phyloP scores from a whole-genome alignment of 192 early-diverging fungal genomes.

The Backusella tuberculispora region DNA sequence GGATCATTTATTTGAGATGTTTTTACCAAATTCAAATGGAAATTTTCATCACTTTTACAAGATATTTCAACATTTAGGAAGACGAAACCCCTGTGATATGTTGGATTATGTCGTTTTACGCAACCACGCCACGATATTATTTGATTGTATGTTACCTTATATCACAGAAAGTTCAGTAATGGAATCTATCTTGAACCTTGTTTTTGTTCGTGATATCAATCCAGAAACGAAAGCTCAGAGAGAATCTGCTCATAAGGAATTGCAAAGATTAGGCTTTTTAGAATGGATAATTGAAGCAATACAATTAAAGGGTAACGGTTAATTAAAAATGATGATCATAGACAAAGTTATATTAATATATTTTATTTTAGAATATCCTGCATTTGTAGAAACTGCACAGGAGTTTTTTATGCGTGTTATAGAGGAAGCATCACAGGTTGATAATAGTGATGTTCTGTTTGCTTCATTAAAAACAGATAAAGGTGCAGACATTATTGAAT shows the following conservation, averaged over 20 bases:
- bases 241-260: conserved; percentile 5
- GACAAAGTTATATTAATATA: background rate
- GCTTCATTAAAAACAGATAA: conserved; percentile 17
- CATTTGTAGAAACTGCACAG: conserved; percentile 18
- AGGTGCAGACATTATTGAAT: conserved; percentile 21
- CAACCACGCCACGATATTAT: conserved; percentile 25
- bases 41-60: conserved; percentile 43
- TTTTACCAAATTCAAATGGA: conserved; percentile 33
- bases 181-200: conserved; percentile 23
- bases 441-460: conserved; percentile 34
- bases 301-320: conserved; percentile 14
- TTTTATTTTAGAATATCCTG: conserved; percentile 17
- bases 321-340: background rate
- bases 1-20: conserved; percentile 23
- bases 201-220: conserved; percentile 35
- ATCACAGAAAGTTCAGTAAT: conserved; percentile 28
- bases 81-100: conserved; percentile 36
- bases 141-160: conserved; percentile 37
- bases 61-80: conserved; percentile 35
- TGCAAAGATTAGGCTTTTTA: conserved; percentile 26
- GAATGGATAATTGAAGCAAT: conserved; percentile 30
- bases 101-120: conserved; percentile 29
- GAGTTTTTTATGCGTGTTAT: conserved; percentile 35
- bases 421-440: conserved; percentile 32
- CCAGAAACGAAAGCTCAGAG: conserved; percentile 32